These are phyloP conservation scores for Chlorociboria aeruginascens DNA, from an alignment of 495 filamentous ascomycete genomes.

Conservation along the genomic window DNA sequence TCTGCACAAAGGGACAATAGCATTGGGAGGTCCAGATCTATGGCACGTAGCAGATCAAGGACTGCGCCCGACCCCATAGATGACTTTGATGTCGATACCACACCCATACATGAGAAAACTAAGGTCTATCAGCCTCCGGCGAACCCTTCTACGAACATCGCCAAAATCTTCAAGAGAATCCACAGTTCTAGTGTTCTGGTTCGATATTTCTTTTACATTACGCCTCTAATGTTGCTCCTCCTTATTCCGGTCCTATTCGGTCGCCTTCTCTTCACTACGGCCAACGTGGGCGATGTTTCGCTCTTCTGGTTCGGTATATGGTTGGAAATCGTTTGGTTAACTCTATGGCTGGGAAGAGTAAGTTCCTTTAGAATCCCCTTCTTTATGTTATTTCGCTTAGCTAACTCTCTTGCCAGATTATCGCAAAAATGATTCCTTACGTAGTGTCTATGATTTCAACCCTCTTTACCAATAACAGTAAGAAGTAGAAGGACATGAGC, in stretches of 20 bases:
- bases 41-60: conserved; percentile 33
- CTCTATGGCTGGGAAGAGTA: conserved; percentile 71
- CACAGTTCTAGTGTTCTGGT: conserved; percentile 57
- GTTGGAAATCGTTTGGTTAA: conserved; percentile 88
- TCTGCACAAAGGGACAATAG: conserved; percentile 16
- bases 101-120: conserved; percentile 60
- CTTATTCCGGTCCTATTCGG: conserved; percentile 76
- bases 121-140: conserved; percentile 56
- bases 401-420: conserved; percentile 34
- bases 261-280: conserved; percentile 47
- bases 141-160: conserved; percentile 49
- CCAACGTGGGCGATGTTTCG: conserved; percentile 62
- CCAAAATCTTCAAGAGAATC: conserved; percentile 49
- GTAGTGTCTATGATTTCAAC: conserved; percentile 54
- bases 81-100: conserved; percentile 70
- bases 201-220: conserved; percentile 80
- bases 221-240: conserved; percentile 60
- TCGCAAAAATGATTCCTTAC: conserved; percentile 62
- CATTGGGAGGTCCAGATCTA: conserved; percentile 27
- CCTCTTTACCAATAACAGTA: conserved; percentile 67
- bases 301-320: conserved; percentile 90
- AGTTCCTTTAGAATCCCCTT: conserved; percentile 10
- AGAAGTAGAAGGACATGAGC: conserved; percentile 90
- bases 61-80: conserved; percentile 53
- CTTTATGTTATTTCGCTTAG: neutral